A percentile compares a stretch with the other conserved stretches of the same genome.
Evolutionary conservation across 352 stramenopile genomes (phyloP).

Genomic region (Globisporangium cystogenes): DNA sequence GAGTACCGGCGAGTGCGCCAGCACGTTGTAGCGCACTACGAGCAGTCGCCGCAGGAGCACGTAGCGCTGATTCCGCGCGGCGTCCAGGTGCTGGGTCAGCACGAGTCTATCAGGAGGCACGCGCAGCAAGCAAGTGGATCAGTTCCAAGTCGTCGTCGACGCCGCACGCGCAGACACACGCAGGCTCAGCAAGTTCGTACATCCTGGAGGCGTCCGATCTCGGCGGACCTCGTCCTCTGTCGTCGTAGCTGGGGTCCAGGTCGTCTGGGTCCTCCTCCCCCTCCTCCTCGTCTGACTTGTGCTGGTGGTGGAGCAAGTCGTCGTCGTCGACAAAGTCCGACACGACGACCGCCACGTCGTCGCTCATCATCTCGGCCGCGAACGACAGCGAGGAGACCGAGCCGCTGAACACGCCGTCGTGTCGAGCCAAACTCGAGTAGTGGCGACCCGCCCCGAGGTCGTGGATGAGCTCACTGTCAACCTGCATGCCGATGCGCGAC

Average conservation of each 20-base stretch:
- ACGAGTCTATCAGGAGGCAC: slow-evolving; percentile 12
- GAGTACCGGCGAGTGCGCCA: slow-evolving; percentile 29
- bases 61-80: slow-evolving; percentile 13
- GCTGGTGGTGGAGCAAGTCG: slow-evolving; percentile 12
- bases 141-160: not conserved
- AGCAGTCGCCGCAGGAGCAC: slow-evolving; percentile 34
- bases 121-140: not conserved
- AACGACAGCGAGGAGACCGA: slow-evolving; percentile 27
- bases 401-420: slow-evolving; percentile 35
- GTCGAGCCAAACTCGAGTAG: slow-evolving; percentile 33
- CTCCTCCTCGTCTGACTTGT: not conserved
- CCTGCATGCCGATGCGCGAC: slow-evolving; percentile 25
- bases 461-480: slow-evolving; percentile 29
- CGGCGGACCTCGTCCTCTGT: not conserved
- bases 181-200: slow-evolving; percentile 3
- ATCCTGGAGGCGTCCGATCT: slow-evolving; percentile 16
- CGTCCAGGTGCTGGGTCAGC: slow-evolving; percentile 20
- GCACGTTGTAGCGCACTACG: slow-evolving; percentile 43
- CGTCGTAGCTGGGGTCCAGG: not conserved
- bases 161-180: not conserved
- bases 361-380: slow-evolving; percentile 27
- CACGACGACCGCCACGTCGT: slow-evolving; percentile 32
- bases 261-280: not conserved
- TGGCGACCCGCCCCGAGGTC: slow-evolving; percentile 21
- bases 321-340: slow-evolving; percentile 46